Conservation (phyloP, 2,329 filamentous ascomycete species). For the Ceratocystis harringtonii region DNA sequence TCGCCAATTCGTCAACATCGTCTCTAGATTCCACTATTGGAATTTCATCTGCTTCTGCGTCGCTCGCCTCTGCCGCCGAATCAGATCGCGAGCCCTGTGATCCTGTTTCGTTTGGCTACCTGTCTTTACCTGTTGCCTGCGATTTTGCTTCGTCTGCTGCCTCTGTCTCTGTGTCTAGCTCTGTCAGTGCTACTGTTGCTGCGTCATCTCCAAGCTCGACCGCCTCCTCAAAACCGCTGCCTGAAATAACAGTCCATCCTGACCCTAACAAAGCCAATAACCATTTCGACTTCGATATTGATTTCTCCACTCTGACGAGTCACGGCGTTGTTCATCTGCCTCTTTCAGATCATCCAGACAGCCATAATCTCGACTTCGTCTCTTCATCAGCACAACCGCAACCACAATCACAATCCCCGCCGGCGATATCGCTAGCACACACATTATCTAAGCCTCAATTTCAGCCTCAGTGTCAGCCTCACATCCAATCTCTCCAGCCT, state of each 20-base stretch:
- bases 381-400: background rate
- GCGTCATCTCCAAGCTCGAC: background rate
- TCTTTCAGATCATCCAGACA: constrained; percentile 10
- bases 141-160: background rate
- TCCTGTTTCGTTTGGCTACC: background rate
- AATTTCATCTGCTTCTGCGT: background rate
- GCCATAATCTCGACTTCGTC: background rate
- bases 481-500: background rate
- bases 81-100: background rate
- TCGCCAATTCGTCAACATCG: constrained; percentile 1
- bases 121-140: background rate
- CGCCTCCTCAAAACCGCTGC: background rate
- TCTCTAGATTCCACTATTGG: background rate
- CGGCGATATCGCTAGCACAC: constrained; percentile 11
- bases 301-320: background rate
- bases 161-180: background rate
- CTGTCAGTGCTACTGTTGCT: background rate
- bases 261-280: background rate
- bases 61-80: background rate
- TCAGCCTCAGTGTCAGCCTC: background rate
- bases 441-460: background rate
- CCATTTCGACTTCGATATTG: constrained; percentile 2
- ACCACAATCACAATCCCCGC: constrained; percentile 5
- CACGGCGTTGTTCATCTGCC: constrained; percentile 11
- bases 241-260: background rate